A percentile compares a stretch with the other conserved stretches of the same genome.
phyloP scores from a whole-genome alignment of 495 filamentous ascomycete genomes.

The Rhypophila decipiens region DNA sequence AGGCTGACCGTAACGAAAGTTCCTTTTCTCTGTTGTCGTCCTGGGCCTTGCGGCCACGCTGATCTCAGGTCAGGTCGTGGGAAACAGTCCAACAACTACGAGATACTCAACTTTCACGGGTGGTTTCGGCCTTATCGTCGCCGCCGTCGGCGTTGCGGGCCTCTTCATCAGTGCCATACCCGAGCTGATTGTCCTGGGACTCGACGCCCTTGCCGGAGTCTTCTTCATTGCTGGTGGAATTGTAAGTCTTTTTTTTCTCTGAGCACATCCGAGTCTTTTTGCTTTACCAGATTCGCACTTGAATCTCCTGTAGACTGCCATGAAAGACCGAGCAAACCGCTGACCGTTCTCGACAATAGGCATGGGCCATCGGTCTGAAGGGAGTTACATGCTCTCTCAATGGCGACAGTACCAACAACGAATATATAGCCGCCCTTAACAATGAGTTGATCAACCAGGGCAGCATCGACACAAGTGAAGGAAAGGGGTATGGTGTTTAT shows the following conservation, averaged over 20 bases:
- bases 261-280: background rate
- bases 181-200: constrained; percentile 27
- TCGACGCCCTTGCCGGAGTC: constrained; percentile 39
- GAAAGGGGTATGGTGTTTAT: constrained; percentile 13
- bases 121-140: constrained; percentile 40
- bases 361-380: constrained; percentile 39
- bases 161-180: constrained; percentile 35
- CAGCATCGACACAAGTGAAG: constrained; percentile 6
- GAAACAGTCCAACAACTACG: constrained; percentile 31
- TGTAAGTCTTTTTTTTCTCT: constrained; percentile 33
- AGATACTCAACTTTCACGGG: constrained; percentile 44
- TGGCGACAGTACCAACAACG: constrained; percentile 7
- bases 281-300: background rate
- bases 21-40: constrained; percentile 39
- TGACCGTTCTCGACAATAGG: constrained; percentile 27
- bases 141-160: constrained; percentile 29
- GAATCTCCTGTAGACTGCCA: background rate
- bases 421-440: constrained; percentile 2
- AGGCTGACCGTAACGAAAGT: constrained; percentile 14
- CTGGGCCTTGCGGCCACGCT: constrained; percentile 42
- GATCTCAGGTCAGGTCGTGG: constrained; percentile 35
- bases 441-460: constrained; percentile 35
- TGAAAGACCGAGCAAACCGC: background rate
- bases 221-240: constrained; percentile 48
- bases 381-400: constrained; percentile 31